Percentiles rank a stretch among this genome's conserved stretches.
Conservation (phyloP, 768 basidiomycete species). For the Brasilioporus rufonigricans region DNA sequence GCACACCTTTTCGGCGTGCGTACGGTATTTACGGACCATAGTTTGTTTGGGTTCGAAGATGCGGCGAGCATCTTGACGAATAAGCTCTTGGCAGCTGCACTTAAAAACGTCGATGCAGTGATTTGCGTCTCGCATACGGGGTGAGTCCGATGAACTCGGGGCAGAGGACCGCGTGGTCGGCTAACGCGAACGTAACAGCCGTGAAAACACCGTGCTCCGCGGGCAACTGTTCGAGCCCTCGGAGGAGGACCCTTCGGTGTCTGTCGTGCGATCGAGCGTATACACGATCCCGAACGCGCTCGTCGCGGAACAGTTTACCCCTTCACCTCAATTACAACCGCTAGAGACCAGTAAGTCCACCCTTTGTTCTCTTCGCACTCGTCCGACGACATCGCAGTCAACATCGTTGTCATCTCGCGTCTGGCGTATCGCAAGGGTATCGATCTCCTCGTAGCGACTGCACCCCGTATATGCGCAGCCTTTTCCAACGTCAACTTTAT, state of each 20-base stretch:
- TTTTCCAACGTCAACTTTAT: slow-evolving; percentile 90
- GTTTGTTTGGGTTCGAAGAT: slow-evolving; percentile 94
- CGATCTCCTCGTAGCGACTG: slow-evolving; percentile 89
- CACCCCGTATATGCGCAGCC: slow-evolving; percentile 80
- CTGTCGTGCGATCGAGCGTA: slow-evolving; percentile 55
- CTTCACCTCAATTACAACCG: slow-evolving; percentile 43
- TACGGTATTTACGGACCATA: slow-evolving; percentile 96
- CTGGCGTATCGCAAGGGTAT: slow-evolving; percentile 95
- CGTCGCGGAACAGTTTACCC: slow-evolving; percentile 82
- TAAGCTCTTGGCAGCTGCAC: slow-evolving; percentile 82
- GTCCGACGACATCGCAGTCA: too few species aligned
- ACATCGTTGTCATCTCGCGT: slow-evolving; percentile 86
- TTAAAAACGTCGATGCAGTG: slow-evolving; percentile 90
- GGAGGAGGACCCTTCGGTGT: slow-evolving; percentile 41
- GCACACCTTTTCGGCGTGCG: slow-evolving; percentile 83
- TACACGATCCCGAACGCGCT: slow-evolving; percentile 95
- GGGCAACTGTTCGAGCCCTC: slow-evolving; percentile 66
- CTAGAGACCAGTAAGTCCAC: slow-evolving; percentile 55
- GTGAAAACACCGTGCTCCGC: slow-evolving; percentile 95
- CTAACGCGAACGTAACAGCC: slow-evolving; percentile 45
- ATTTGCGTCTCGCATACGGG: slow-evolving; percentile 98
- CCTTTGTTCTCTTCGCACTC: too few species aligned
- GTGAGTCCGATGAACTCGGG: slow-evolving; percentile 41
- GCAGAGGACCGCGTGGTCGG: not conserved
- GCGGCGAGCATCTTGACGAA: slow-evolving; percentile 97